Percentiles rank a stretch among this genome's conserved stretches.
Evolutionary conservation across 2,329 filamentous ascomycete genomes (phyloP).

Genomic region (Phoma herbarum): DNA sequence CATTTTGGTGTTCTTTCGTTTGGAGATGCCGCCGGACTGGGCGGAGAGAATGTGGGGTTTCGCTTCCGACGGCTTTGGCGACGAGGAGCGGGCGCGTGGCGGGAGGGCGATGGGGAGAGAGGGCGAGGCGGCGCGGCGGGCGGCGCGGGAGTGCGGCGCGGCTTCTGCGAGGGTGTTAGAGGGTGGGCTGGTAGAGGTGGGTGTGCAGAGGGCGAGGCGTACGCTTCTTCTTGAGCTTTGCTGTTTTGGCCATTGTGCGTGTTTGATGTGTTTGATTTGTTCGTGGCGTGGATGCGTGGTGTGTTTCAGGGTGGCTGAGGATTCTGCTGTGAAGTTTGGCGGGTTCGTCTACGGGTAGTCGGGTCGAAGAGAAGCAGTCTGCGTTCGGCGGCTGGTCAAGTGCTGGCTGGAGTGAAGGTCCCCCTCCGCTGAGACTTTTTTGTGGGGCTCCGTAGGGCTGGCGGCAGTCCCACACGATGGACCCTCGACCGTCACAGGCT

Average conservation of each 20-base stretch:
- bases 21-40: slow-evolving; percentile 77
- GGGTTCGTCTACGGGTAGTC: not conserved
- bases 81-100: slow-evolving; percentile 1
- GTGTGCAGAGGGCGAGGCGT: slow-evolving; percentile 8
- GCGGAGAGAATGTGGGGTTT: slow-evolving; percentile 69
- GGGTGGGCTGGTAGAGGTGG: not conserved
- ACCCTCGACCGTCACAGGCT: slow-evolving; percentile 17
- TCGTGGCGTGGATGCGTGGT: not conserved
- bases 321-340: not conserved
- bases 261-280: not conserved
- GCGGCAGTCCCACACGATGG: not conserved
- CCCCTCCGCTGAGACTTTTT: slow-evolving; percentile 14
- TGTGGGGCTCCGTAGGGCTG: slow-evolving; percentile 17
- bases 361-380: not conserved
- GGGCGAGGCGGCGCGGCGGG: slow-evolving; percentile 75
- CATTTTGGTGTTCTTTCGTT: slow-evolving; percentile 54
- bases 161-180: slow-evolving; percentile 57
- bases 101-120: slow-evolving; percentile 64
- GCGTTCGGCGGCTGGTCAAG: too few relatives aligned
- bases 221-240: slow-evolving; percentile 58
- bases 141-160: slow-evolving; percentile 77
- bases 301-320: not conserved
- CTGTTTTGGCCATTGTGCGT: slow-evolving; percentile 55
- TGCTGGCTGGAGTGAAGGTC: not conserved
- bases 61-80: slow-evolving; percentile 25